Evolutionary conservation across 148 eudicot species (phyloP).

Genomic region (Diospyros lotus): DNA sequence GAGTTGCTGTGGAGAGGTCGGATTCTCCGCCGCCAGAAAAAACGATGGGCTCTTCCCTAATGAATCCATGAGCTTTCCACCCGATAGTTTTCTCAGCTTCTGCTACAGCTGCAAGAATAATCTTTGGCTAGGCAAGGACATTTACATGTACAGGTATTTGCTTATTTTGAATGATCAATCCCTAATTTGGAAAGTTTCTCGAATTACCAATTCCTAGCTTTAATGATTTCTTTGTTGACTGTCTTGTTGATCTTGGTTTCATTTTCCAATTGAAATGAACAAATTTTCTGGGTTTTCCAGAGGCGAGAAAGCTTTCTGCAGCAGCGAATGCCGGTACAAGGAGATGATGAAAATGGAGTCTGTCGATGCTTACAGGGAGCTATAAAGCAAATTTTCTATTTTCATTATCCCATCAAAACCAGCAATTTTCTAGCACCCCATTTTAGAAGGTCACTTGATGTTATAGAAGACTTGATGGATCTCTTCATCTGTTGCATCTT

Average conservation of each 20-base stretch:
- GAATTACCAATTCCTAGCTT: too few species aligned
- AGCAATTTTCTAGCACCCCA: background rate
- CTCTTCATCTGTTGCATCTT: too few species aligned
- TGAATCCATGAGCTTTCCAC: conserved; percentile 35
- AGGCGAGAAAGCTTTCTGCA: conserved; percentile 59
- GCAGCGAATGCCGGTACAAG: conserved; percentile 42
- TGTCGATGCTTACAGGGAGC: background rate
- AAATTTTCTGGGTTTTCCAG: conserved; percentile 20
- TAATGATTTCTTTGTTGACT: too few species aligned
- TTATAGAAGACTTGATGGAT: too few species aligned
- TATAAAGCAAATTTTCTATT: background rate
- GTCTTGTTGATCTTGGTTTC: too few species aligned
- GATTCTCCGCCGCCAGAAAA: conserved; percentile 18
- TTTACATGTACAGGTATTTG: conserved; percentile 60
- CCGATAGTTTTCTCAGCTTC: conserved; percentile 56
- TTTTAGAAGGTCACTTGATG: too few species aligned
- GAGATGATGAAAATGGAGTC: conserved; percentile 41
- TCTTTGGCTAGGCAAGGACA: conserved; percentile 55
- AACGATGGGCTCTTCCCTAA: conserved; percentile 19
- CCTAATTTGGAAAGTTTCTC: background rate
- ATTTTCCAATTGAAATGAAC: too few species aligned
- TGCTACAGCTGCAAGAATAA: conserved; percentile 54
- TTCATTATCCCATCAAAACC: conserved; percentile 5
- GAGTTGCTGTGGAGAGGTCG: conserved; percentile 39
- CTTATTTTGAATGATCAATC: background rate